Evolutionary conservation across 345 rosid species (phyloP).

Genomic region (Melaleuca quinquenervia): DNA sequence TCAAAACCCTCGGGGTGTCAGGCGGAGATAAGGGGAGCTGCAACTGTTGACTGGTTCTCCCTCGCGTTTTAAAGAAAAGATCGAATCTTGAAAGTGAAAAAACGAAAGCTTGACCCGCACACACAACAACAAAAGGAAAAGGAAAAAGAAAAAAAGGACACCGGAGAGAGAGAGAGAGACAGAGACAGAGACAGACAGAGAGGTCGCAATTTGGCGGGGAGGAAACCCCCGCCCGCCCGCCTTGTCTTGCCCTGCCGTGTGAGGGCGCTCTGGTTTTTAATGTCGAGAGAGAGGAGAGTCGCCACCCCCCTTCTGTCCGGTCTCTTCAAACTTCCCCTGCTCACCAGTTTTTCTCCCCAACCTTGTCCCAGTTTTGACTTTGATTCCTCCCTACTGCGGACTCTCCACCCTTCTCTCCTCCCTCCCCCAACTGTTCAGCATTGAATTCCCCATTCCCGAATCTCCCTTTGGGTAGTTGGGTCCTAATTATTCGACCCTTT

Average conservation of each 20-base stretch:
- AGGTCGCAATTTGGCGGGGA: neutral
- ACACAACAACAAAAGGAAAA: neutral
- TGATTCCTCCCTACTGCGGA: neutral
- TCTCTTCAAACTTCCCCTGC: neutral
- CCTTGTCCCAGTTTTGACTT: neutral
- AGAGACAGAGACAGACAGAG: neutral
- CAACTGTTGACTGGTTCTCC: constrained; percentile 1
- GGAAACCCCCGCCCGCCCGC: neutral
- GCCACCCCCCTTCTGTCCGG: neutral
- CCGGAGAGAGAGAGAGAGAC: neutral
- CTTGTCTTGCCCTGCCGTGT: neutral
- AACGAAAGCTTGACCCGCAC: neutral
- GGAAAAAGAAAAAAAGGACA: neutral
- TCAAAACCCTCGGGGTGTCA: neutral
- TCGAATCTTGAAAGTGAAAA: neutral
- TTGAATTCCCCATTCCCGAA: neutral
- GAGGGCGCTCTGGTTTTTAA: neutral
- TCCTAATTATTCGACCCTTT: neutral
- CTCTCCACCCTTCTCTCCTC: neutral
- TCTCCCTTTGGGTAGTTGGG: neutral
- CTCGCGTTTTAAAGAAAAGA: neutral
- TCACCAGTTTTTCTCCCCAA: neutral
- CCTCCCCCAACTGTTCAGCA: neutral
- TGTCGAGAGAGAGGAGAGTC: neutral
- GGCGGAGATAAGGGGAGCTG: neutral